Conservation (phyloP, 805 yeast genomes). For the Groenewaldozyma tartarivorans region DNA sequence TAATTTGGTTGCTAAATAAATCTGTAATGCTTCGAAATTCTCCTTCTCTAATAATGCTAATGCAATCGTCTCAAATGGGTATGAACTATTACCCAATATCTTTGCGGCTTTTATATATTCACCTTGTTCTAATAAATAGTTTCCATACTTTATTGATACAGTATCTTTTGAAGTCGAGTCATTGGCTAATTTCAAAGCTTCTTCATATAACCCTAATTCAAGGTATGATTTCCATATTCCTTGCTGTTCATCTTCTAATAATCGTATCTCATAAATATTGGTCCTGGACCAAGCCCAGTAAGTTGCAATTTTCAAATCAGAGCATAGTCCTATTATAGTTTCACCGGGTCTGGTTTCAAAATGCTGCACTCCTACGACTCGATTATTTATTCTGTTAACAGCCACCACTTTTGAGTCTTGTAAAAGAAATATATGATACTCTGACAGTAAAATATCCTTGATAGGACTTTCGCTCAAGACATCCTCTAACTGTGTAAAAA, state of each 20-base stretch:
- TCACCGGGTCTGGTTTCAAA: slow-evolving; percentile 29
- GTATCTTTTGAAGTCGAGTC: slow-evolving; percentile 30
- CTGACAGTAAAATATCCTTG: slow-evolving; percentile 37
- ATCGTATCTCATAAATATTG: slow-evolving; percentile 56
- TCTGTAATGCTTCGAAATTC: slow-evolving; percentile 35
- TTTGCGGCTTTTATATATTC: slow-evolving; percentile 35
- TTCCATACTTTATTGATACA: slow-evolving; percentile 48
- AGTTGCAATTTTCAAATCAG: slow-evolving; percentile 45
- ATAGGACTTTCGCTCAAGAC: slow-evolving; percentile 15
- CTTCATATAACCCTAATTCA: slow-evolving; percentile 46
- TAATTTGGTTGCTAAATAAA: slow-evolving; percentile 39
- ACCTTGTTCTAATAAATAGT: slow-evolving; percentile 30
- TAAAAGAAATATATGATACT: slow-evolving; percentile 45
- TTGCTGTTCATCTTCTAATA: slow-evolving; percentile 55
- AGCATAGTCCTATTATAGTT: slow-evolving; percentile 37
- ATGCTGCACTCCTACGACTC: slow-evolving; percentile 35
- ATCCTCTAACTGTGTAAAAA: slow-evolving; percentile 32
- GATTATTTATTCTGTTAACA: slow-evolving; percentile 44
- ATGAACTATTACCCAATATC: slow-evolving; percentile 51
- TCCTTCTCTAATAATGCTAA: slow-evolving; percentile 40
- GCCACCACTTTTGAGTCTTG: slow-evolving; percentile 34
- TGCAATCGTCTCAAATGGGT: slow-evolving; percentile 62
- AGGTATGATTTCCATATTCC: slow-evolving; percentile 66
- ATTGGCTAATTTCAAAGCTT: slow-evolving; percentile 45
- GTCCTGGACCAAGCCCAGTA: slow-evolving; percentile 65